Percentiles rank a stretch among this genome's conserved stretches.
Conservation (phyloP, 75 land plant species). For the Ceratopteris richardii region DNA sequence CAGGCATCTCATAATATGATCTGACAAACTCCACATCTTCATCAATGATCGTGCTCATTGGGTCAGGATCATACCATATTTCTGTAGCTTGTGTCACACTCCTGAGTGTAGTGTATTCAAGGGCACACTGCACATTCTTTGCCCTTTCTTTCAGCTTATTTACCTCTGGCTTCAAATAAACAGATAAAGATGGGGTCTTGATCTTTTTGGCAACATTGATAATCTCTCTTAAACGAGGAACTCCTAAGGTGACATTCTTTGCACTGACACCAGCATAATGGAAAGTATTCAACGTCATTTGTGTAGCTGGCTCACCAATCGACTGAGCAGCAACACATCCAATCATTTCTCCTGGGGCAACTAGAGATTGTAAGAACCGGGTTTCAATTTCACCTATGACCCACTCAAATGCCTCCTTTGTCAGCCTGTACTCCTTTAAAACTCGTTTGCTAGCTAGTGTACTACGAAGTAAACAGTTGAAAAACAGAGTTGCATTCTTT, state of each 20-base stretch:
- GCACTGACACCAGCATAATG: constrained; percentile 99
- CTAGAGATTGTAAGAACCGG: constrained; percentile 87
- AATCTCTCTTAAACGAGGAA: constrained; percentile 84
- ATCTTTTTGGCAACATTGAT: constrained; percentile 98
- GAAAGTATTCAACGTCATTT: constrained; percentile 96
- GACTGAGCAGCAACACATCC: constrained; percentile 99
- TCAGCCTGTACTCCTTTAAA: constrained; percentile 78
- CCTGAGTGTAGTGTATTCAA: constrained; percentile 86
- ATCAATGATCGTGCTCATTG: constrained; percentile 88
- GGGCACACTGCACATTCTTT: constrained; percentile 93
- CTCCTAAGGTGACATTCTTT: constrained; percentile 96
- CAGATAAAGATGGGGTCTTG: constrained; percentile 91
- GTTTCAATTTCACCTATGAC: constrained; percentile 95
- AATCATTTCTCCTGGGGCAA: constrained; percentile 98
- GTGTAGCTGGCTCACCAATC: constrained; percentile 97
- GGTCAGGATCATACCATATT: constrained; percentile 98
- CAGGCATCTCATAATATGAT: constrained; percentile 96
- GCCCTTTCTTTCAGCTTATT: constrained; percentile 78
- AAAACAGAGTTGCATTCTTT: constrained; percentile 93
- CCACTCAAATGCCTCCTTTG: constrained; percentile 97
- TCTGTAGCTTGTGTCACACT: constrained; percentile 98
- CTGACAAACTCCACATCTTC: constrained; percentile 94
- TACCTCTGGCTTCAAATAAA: constrained; percentile 69
- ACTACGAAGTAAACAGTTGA: constrained; percentile 84
- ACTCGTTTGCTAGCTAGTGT: constrained; percentile 94